These are phyloP conservation scores for Coemansia reversa DNA, from an alignment of 192 early-diverging fungal species.

Conservation along the genomic window DNA sequence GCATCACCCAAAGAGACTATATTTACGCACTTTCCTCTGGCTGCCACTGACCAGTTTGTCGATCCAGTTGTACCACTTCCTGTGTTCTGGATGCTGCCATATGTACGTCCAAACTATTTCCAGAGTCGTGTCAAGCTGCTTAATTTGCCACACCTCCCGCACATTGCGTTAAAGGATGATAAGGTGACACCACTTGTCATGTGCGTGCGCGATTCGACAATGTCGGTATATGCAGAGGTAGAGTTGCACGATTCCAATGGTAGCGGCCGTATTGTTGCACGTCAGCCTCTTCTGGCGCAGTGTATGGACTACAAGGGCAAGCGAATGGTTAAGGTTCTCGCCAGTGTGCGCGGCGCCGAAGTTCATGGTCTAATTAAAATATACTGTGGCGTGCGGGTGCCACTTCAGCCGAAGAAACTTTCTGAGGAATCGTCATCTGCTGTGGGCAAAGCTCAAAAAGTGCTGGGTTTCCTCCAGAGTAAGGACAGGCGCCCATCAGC, in stretches of 20 bases:
- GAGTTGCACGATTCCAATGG: constrained; percentile 54
- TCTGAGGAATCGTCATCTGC: constrained; percentile 5
- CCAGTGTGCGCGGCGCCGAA: constrained; percentile 35
- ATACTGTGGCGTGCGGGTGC: constrained; percentile 46
- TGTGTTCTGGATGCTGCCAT: constrained; percentile 57
- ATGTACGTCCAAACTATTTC: constrained; percentile 52
- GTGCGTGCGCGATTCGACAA: constrained; percentile 41
- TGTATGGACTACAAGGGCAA: constrained; percentile 55
- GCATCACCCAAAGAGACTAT: constrained; percentile 49
- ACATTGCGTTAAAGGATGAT: constrained; percentile 49
- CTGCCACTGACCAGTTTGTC: constrained; percentile 44
- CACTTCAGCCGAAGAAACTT: constrained; percentile 32
- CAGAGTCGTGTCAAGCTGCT: constrained; percentile 44
- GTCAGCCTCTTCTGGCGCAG: constrained; percentile 53
- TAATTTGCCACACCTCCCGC: constrained; percentile 44
- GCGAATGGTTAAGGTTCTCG: constrained; percentile 56
- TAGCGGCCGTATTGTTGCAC: constrained; percentile 48
- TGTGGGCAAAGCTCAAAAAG: constrained; percentile 27
- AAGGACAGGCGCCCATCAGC: constrained; percentile 37
- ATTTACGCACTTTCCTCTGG: constrained; percentile 51
- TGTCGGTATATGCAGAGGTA: constrained; percentile 55
- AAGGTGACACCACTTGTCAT: constrained; percentile 46
- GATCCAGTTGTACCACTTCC: constrained; percentile 51
- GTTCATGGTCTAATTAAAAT: constrained; percentile 52
- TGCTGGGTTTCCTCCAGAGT: constrained; percentile 43